A percentile compares a stretch with the other conserved stretches of the same genome.
Evolutionary conservation across 306 rosid species (phyloP).

Genomic region (Herpetospermum pedunculosum): DNA sequence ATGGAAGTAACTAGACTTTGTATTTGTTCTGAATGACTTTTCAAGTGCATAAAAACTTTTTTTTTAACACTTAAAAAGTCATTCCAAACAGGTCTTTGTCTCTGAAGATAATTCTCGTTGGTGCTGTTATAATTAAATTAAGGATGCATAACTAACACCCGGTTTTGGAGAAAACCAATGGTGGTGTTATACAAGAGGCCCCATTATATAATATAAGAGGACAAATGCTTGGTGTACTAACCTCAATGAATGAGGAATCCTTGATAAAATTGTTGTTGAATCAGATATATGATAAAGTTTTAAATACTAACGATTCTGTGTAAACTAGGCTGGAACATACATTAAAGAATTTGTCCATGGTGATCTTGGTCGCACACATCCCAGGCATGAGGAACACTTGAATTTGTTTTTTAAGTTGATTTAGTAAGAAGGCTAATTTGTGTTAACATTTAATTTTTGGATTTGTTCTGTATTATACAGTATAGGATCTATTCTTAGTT

Average conservation of each 20-base stretch:
- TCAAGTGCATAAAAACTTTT: too few species aligned
- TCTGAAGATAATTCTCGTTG: too few species aligned
- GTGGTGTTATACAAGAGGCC: too few species aligned
- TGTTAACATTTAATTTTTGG: neutral
- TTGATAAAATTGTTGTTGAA: neutral
- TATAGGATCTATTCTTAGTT: constrained; percentile 69
- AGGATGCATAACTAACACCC: neutral
- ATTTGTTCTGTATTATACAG: constrained; percentile 29
- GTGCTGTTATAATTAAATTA: too few species aligned
- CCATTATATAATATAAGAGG: too few species aligned
- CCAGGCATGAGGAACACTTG: constrained; percentile 47
- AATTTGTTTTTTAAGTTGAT: neutral
- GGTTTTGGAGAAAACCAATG: neutral
- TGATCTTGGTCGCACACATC: constrained; percentile 86
- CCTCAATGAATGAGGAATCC: too few species aligned
- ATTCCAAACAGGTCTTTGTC: too few species aligned
- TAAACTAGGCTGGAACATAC: constrained; percentile 81
- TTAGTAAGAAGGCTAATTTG: neutral
- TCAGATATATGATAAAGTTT: neutral
- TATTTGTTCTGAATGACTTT: too few species aligned
- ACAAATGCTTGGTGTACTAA: too few species aligned
- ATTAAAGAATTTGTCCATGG: constrained; percentile 95
- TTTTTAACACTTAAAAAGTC: too few species aligned
- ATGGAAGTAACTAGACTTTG: neutral
- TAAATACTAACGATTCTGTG: neutral